Conservation (phyloP, 1,139 yeast genomes). For the Tardiomyces digboiensis region DNA sequence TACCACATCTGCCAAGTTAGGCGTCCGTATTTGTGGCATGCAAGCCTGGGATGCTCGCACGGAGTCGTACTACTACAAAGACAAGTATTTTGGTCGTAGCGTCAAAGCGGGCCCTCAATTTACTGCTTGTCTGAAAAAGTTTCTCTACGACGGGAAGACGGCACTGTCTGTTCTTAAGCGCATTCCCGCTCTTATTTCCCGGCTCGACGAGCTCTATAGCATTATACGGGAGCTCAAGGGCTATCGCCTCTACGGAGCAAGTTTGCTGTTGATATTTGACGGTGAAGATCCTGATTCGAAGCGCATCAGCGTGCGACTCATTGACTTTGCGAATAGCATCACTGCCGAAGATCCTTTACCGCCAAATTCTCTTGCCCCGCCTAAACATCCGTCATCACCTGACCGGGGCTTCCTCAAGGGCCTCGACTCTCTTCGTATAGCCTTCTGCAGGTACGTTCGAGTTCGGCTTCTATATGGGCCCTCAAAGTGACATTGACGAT, state of each 20-base stretch:
- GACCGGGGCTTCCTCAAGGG: constrained; percentile 89
- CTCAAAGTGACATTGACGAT: no score
- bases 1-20: constrained; percentile 76
- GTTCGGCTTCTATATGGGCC: no score
- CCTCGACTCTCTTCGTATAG: constrained; percentile 50
- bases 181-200: constrained; percentile 54
- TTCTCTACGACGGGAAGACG: constrained; percentile 64
- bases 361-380: constrained; percentile 48
- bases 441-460: no score
- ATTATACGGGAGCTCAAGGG: constrained; percentile 53
- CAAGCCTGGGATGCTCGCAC: constrained; percentile 60
- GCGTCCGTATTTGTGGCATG: constrained; percentile 93
- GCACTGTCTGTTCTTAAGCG: constrained; percentile 54
- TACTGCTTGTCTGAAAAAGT: constrained; percentile 61
- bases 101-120: constrained; percentile 71
- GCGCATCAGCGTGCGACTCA: constrained; percentile 53
- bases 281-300: constrained; percentile 34
- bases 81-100: constrained; percentile 86
- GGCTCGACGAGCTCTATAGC: constrained; percentile 46
- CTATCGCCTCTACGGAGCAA: constrained; percentile 90
- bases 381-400: constrained; percentile 49
- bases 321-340: constrained; percentile 94
- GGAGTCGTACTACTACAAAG: constrained; percentile 52
- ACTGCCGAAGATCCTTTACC: constrained; percentile 49
- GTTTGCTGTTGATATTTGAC: constrained; percentile 83